These are phyloP conservation scores for Tetraselmis chui DNA, from an alignment of 139 green algal species.

Conservation along the genomic window DNA sequence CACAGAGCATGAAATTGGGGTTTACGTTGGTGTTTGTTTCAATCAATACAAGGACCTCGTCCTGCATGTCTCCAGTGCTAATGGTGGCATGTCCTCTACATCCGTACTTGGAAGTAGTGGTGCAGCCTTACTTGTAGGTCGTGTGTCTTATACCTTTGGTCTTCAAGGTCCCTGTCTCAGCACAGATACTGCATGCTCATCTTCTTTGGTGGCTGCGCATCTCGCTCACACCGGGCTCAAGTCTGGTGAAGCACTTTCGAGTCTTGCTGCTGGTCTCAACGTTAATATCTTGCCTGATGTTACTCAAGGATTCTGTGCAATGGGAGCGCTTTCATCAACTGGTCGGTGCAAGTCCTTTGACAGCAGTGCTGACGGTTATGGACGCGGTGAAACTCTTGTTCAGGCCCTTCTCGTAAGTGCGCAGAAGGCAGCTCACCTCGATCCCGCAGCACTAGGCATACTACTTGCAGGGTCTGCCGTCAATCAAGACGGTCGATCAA, in stretches of 20 bases:
- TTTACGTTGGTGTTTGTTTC: constrained; percentile 46
- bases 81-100: neutral
- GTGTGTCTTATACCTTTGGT: constrained; percentile 40
- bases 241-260: neutral
- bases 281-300: constrained; percentile 24
- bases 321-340: constrained; percentile 40
- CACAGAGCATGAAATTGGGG: constrained; percentile 4
- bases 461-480: constrained; percentile 30
- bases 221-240: constrained; percentile 15
- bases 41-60: constrained; percentile 24
- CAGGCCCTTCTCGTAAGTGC: neutral
- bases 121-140: constrained; percentile 32
- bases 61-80: constrained; percentile 22
- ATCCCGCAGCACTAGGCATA: neutral
- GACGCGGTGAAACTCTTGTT: constrained; percentile 66
- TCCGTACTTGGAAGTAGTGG: neutral
- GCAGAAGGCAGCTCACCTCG: neutral
- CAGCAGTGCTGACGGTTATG: constrained; percentile 73
- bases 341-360: constrained; percentile 80
- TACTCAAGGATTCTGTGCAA: neutral
- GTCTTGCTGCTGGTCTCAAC: constrained; percentile 43
- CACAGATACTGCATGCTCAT: constrained; percentile 57
- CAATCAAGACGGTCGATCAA: constrained; percentile 71
- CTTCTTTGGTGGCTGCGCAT: constrained; percentile 37
- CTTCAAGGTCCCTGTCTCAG: constrained; percentile 31